Percentiles rank a stretch among this genome's conserved stretches.
Conservation (phyloP, 1,284 basidiomycete species). For the Apiotrichum akiyoshidainum region DNA sequence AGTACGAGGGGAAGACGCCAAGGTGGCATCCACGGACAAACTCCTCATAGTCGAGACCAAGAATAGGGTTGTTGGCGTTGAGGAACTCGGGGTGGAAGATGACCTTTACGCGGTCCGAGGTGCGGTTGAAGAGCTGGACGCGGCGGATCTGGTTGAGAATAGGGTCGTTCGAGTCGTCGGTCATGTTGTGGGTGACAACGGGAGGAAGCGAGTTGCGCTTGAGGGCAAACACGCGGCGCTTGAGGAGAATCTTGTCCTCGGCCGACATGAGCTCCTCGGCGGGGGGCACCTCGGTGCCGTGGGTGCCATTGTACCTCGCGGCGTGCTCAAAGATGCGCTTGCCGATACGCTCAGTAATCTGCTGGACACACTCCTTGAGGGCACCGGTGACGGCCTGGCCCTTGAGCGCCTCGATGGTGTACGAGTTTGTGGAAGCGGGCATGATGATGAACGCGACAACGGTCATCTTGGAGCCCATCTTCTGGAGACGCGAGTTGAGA, state of each 20-base stretch:
- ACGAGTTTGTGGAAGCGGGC: slow-evolving; percentile 92
- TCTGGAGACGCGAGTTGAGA: slow-evolving; percentile 83
- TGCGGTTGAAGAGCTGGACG: slow-evolving; percentile 84
- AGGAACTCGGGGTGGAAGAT: slow-evolving; percentile 99
- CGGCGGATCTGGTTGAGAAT: slow-evolving; percentile 92
- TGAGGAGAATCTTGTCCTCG: slow-evolving; percentile 92
- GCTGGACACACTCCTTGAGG: slow-evolving; percentile 86
- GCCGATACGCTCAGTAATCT: slow-evolving; percentile 90
- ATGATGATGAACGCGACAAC: slow-evolving; percentile 99
- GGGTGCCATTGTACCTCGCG: slow-evolving; percentile 74
- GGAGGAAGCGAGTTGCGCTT: slow-evolving; percentile 91
- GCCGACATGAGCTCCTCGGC: slow-evolving; percentile 76
- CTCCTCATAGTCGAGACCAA: slow-evolving; percentile 97
- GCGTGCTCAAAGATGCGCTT: slow-evolving; percentile 90
- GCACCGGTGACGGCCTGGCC: slow-evolving; percentile 98
- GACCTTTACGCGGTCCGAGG: slow-evolving; percentile 84
- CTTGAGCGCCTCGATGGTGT: slow-evolving; percentile 96
- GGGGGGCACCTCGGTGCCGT: slow-evolving; percentile 66
- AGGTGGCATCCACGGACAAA: slow-evolving; percentile 97
- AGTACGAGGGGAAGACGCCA: slow-evolving; percentile 95
- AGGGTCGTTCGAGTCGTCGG: slow-evolving; percentile 84
- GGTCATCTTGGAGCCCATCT: slow-evolving; percentile 72
- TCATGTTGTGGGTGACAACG: slow-evolving; percentile 97
- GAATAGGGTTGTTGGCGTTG: slow-evolving; percentile 94
- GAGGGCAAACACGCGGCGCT: slow-evolving; percentile 92